Evolutionary conservation across 352 stramenopile species (phyloP), one percentile per base, ranked within the genome.

Genomic region (Globisporangium mamillatum): DNA sequence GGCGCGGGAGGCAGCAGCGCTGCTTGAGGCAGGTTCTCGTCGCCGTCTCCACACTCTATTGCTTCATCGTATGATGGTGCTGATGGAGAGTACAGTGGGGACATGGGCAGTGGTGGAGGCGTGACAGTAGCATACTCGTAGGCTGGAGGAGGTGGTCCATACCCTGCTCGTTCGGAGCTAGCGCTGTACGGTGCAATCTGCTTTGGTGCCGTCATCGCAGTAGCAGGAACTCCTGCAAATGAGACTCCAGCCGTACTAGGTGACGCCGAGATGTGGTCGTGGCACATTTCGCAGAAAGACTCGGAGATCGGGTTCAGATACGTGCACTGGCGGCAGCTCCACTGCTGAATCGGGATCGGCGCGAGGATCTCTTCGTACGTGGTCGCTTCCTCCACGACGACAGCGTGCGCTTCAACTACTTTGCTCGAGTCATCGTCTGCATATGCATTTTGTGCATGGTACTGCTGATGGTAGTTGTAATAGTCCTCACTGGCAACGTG

Each of bases 211-310:
- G 46, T 10, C n/a, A 46, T 10, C 20, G 10, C 41, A 20, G 55
- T 6, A 44, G 34, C 24, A 22, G 14, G 4, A 36, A 22, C 6
- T 4, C 12, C 54, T 18, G 0, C 36, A 32, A 68, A 58, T 10
- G 20, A 18, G 55, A 53, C 24, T 18, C 22, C 54, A 24, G 52
- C n/a, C 46, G 44, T 65, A 18, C 66, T 25, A 2, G 56, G n/a
- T 9, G 64, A 59, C 4, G 50, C 16, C 1, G 77, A 91, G 20
- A 86, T 81, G 61, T 89, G 82, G 18, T 76, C 78, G 18, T 76
- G 66, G 48, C 82, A 91, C 69, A 91, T 79, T 27, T 84, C 79
- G 16, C 82, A 91, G 69, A 89, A 91, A 1, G 81, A 77, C n/a
- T 77, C 74, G 29, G 70, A 76, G 59, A 87, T 76, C n/a, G 76